Evolutionary conservation across 768 basidiomycete species (phyloP), one percentile per base, ranked within the genome.

Genomic region (Termitomyces sp.): DNA sequence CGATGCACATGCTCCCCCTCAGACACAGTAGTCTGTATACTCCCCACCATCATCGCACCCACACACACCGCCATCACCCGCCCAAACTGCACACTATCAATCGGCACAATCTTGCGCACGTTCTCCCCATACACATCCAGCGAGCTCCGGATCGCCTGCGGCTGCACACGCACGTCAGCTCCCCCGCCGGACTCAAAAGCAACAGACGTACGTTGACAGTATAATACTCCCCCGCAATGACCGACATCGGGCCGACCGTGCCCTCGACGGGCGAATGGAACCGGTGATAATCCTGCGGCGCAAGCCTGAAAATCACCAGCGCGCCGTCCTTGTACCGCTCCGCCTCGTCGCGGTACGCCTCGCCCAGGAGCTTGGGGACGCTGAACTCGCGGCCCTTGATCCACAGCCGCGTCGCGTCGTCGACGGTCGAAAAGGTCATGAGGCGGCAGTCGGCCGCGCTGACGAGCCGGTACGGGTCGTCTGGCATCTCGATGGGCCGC

Each of bases 321-420:
- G 89, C 86, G 5, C 97, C 96, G 9, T 90, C 91, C 1, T 75
- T 72, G 66, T 89, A 98, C 40, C 80, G 79, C 5, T 86, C 84
- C 1, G 81, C 84, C 50, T 91, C 82, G 22, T 79, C 74, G 61
- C 82, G 83, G 70, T 94, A 93, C 11, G 71, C 74, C 3, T 91
- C 88, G 0, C 95, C 95, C 0, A 98, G 80, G 35, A 99, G 77
- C 1, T 86, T 80, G 5, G 73, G 79, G 3, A 98, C 79, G 1
- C 86, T 87, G 68, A 99, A 98, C 64, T 97, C 94, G 44, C 94
- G 85, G 3, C 96, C 96, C 67, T 98, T 98, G 74, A 98, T 96
- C 96, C 96, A 99, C 0, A 99, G 74, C 24, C 79, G 77, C 2
- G 94, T 97, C 1, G 96, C 96, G 56, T 92, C 90, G 49, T 72